Conservation (phyloP, 257 asterid genomes). For the Avicennia marina region DNA sequence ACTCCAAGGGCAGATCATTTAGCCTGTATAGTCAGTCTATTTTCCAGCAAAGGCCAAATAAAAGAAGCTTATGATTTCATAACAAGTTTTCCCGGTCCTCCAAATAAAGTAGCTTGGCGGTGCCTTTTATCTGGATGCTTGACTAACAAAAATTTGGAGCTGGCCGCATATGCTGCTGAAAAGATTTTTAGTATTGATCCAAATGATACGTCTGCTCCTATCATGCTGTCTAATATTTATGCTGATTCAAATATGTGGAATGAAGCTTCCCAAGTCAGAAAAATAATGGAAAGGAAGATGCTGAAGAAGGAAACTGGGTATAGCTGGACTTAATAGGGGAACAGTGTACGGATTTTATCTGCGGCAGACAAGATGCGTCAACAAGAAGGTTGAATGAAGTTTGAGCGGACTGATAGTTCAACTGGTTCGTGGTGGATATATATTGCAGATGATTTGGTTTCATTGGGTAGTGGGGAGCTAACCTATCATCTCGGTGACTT, state of each 20-base stretch:
- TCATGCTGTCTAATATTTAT: constrained; percentile 64
- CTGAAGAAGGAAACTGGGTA: constrained; percentile 68
- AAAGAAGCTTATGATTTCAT: constrained; percentile 55
- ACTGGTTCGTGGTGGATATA: no score
- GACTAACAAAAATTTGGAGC: constrained; percentile 37
- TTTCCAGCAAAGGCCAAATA: constrained; percentile 53
- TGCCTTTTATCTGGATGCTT: constrained; percentile 67
- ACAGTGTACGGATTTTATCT: no score
- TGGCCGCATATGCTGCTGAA: constrained; percentile 65
- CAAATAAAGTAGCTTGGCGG: constrained; percentile 75
- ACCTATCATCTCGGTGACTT: no score
- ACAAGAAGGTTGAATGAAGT: no score
- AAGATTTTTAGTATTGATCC: constrained; percentile 58
- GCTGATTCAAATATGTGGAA: constrained; percentile 68
- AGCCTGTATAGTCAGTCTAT: constrained; percentile 67
- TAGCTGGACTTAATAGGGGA: constrained; percentile 51
- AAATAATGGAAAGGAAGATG: constrained; percentile 47
- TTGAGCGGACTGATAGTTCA: no score
- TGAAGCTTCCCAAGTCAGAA: constrained; percentile 59
- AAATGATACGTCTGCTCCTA: constrained; percentile 55
- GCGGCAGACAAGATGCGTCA: no score
- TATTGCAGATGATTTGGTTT: no score
- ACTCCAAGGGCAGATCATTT: constrained; percentile 59
- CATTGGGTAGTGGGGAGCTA: no score
- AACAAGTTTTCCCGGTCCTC: constrained; percentile 28